These are phyloP conservation scores for Aspergillus sp. DNA, from an alignment of 2,329 filamentous ascomycete genomes.

Conservation along the genomic window DNA sequence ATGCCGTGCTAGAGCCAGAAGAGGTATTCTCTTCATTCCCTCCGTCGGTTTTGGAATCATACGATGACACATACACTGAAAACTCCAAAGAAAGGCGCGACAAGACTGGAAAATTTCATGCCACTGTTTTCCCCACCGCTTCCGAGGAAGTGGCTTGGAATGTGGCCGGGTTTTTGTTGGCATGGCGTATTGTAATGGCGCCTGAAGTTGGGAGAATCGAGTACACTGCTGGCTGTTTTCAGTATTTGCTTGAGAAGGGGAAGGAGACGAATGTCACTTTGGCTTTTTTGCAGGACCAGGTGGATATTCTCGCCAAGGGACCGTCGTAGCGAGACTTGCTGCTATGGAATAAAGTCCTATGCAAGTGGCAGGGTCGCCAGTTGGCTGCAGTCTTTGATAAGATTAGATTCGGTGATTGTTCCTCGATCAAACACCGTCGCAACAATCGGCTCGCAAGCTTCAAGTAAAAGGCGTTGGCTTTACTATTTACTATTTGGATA, in stretches of 20 bases:
- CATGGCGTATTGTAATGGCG: slow-evolving; percentile 15
- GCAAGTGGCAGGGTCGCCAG: no score
- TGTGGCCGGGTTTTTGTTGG: slow-evolving; percentile 15
- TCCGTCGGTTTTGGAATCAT: slow-evolving; percentile 6
- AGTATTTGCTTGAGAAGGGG: slow-evolving; percentile 4
- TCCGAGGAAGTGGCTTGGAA: slow-evolving; percentile 14
- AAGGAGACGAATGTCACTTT: slow-evolving; percentile 3
- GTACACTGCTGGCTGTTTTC: slow-evolving; percentile 1
- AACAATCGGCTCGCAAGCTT: no score
- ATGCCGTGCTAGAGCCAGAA: neutral
- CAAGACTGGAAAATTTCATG: slow-evolving; percentile 3
- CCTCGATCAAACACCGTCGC: no score
- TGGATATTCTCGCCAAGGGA: neutral
- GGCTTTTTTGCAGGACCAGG: slow-evolving; percentile 4
- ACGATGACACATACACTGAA: slow-evolving; percentile 8
- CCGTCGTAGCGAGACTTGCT: no score
- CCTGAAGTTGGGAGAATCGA: slow-evolving; percentile 4
- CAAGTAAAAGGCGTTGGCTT: no score
- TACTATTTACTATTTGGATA: no score
- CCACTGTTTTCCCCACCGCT: slow-evolving; percentile 4
- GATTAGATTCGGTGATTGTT: no score
- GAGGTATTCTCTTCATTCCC: slow-evolving; percentile 7
- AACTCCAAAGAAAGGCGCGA: slow-evolving; percentile 9
- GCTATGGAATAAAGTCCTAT: no score
- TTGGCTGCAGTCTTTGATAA: no score